Evolutionary conservation across 306 rosid genomes (phyloP).

Genomic region (Medicago lupulina): DNA sequence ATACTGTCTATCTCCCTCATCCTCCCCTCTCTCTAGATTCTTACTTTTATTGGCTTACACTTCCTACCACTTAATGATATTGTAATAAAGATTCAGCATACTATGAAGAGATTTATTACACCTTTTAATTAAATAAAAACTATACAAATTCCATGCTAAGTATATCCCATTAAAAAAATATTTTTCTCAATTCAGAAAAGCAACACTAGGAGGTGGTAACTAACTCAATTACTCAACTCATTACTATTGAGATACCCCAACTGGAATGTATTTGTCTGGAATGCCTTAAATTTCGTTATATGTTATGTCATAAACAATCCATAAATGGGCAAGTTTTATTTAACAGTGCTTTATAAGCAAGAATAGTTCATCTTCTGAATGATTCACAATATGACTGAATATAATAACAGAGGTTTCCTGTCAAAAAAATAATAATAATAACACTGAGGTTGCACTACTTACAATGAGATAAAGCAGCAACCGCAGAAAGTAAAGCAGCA

Average conservation of each 20-base stretch:
- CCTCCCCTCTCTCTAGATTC: conserved; percentile 3
- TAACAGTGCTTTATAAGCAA: conserved; percentile 22
- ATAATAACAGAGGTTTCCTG: conserved; percentile 4
- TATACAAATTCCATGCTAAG: background rate
- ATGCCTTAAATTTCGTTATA: background rate
- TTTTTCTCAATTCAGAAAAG: background rate
- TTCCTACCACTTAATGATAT: background rate
- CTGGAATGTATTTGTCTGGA: conserved; percentile 3
- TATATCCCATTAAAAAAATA: background rate
- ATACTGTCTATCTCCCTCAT: background rate
- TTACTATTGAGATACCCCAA: background rate
- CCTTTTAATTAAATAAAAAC: background rate
- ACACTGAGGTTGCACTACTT: conserved; percentile 40
- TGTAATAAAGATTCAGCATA: conserved; percentile 6
- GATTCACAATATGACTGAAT: conserved; percentile 22
- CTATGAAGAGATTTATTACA: background rate
- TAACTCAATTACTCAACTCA: background rate
- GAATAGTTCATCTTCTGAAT: conserved; percentile 22
- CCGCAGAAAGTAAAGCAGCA: conserved; percentile 86
- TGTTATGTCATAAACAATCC: background rate
- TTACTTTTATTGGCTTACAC: background rate
- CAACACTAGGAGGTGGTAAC: background rate
- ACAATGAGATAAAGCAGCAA: conserved; percentile 87
- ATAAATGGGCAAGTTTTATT: background rate
- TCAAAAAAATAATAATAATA: background rate